Conservation (phyloP, 2,329 filamentous ascomycete genomes). For the Fusarium gaditjirri region DNA sequence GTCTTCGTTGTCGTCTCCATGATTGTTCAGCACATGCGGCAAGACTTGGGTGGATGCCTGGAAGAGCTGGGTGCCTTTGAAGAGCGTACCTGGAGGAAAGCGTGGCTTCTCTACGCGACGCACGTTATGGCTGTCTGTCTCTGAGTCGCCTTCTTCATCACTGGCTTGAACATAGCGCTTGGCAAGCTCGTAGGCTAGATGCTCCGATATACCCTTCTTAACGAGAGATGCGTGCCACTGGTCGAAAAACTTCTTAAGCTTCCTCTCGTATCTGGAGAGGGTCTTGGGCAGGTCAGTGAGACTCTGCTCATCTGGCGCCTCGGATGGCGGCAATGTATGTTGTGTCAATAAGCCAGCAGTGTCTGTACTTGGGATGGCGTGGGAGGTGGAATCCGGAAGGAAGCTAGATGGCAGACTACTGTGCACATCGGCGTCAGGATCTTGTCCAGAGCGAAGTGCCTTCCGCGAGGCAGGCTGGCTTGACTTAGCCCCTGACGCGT, state of each 20-base stretch:
- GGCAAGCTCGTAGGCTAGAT: neutral
- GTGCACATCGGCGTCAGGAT: neutral
- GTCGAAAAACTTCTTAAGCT: neutral
- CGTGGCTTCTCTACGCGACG: neutral
- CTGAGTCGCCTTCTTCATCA: neutral
- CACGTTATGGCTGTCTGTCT: neutral
- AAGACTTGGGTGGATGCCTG: neutral
- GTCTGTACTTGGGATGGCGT: neutral
- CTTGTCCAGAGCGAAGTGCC: neutral
- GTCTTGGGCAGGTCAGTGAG: neutral
- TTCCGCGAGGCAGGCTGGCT: neutral
- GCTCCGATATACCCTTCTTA: neutral
- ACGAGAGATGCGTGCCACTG: neutral
- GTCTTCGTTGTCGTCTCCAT: neutral
- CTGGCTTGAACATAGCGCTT: neutral
- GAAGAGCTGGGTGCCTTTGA: neutral
- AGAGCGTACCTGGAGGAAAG: neutral
- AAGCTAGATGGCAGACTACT: neutral
- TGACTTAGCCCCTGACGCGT: neutral
- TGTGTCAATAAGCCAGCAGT: neutral
- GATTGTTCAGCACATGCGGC: neutral
- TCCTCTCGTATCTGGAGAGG: neutral
- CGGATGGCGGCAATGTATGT: neutral
- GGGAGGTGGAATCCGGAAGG: neutral
- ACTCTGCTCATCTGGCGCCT: neutral